These are phyloP conservation scores for Sonneratia alba DNA, from an alignment of 345 rosid genomes.

Conservation along the genomic window DNA sequence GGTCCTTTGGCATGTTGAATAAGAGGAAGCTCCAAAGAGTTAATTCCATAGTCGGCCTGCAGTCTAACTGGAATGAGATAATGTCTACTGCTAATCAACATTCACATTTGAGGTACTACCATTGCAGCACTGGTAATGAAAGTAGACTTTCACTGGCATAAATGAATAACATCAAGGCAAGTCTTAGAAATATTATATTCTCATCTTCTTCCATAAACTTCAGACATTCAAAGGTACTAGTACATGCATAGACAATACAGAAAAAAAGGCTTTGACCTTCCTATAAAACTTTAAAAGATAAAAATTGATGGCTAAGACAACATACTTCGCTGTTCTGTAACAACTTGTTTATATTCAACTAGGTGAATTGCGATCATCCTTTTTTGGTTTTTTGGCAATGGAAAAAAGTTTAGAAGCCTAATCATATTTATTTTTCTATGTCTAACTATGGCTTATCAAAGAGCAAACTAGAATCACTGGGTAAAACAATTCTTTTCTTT, in stretches of 20 bases:
- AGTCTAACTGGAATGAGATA: neutral
- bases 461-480: neutral
- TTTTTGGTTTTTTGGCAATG: neutral
- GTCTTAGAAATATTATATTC: neutral
- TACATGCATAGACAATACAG: neutral
- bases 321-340: neutral
- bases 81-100: neutral
- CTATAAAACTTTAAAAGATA: neutral
- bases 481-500: neutral
- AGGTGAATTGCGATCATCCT: neutral
- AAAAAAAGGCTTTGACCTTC: neutral
- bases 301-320: neutral
- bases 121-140: neutral
- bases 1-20: conserved; percentile 74
- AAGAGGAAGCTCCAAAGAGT: conserved; percentile 78
- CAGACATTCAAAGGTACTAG: neutral
- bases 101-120: neutral
- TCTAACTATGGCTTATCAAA: neutral
- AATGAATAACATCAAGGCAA: neutral
- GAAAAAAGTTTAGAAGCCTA: neutral
- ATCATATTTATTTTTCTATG: neutral
- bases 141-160: neutral
- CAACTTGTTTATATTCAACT: neutral
- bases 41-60: conserved; percentile 57
- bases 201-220: neutral